Evolutionary conservation across 73 alveolate genomes (phyloP).

Genomic region (Paramecium primaurelia): DNA sequence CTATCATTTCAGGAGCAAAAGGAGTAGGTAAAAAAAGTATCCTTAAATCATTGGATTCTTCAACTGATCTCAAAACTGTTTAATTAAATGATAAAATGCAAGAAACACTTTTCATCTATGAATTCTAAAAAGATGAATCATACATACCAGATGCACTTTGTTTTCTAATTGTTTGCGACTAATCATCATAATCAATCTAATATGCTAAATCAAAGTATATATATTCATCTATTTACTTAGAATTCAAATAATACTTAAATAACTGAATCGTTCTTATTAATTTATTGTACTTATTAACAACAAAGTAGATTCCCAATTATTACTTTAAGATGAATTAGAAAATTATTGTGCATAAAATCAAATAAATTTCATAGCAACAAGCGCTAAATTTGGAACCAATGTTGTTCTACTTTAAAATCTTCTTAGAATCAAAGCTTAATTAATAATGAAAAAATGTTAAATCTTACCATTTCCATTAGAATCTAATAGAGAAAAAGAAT

Average conservation of each 20-base stretch:
- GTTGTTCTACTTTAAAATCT: background rate
- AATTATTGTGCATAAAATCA: background rate
- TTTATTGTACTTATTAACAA: background rate
- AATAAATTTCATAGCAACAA: background rate
- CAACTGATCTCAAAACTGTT: background rate
- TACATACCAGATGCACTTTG: background rate
- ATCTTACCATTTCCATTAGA: background rate
- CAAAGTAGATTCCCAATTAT: background rate
- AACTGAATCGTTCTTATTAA: background rate
- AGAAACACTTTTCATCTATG: background rate
- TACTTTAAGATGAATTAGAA: constrained; percentile 5
- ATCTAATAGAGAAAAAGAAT: background rate
- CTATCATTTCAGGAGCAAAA: background rate
- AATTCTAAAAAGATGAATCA: background rate
- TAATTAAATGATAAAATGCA: background rate
- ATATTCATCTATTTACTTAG: background rate
- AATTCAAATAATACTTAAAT: background rate
- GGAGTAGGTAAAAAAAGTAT: background rate
- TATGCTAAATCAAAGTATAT: background rate
- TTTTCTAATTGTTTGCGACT: background rate
- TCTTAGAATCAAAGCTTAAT: background rate
- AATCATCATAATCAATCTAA: background rate
- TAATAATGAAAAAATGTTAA: background rate
- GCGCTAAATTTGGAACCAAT: background rate
- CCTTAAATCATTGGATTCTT: background rate